Base-by-base conservation (phyloP, 192 early-diverging fungal species). In the Pilobolus umbonatus region DNA sequence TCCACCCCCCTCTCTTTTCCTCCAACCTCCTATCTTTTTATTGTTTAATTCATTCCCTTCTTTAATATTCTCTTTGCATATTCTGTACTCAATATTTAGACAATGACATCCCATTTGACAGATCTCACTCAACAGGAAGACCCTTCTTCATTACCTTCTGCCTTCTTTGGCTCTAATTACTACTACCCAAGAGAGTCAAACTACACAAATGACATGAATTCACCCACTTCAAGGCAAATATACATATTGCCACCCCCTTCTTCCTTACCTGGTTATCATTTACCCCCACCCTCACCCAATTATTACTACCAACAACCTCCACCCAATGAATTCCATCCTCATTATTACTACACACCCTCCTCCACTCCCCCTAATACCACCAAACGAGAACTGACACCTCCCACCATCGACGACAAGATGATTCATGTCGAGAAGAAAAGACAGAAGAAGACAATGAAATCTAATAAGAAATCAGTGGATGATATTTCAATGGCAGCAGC, bases 191-290 rank as follows among this genome's bases (percentile, higher is more conserved):
- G 24, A 6, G 12, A 26, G 39, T 22, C 21, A 2, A 19, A 10
- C 38, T 12, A 25, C n/a, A 21, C 39, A 17, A 42, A 42, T 17
- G 39, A 42, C 14, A 12, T 17, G 1, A 25, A 12, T 3, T 48
- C 46, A 17, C 46, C 46, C 4, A 45, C 6, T 45, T 15, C 43
- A 1, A 48, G 49, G 19, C 60, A 47, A 61, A 7, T 61, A 9
- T 62, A 62, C 40, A 62, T 62, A 19, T 28, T 62, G 8, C 63
- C 63, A 19, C 48, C 63, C 10, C 63, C 63, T 36, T 30, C 42
- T 42, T 52, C 40, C 14, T 43, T 42, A 29, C 48, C 11, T n/a
- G 26, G 28, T 32, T 42, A 28, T 11, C 60, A 24, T 21, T 43
- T 14, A 2, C 43, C 2, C 29, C 56, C 5, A 19, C 43, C 8